Evolutionary conservation across 257 asterid genomes (phyloP), one percentile per base, ranked within the genome.

Genomic region (Mentha longifolia): DNA sequence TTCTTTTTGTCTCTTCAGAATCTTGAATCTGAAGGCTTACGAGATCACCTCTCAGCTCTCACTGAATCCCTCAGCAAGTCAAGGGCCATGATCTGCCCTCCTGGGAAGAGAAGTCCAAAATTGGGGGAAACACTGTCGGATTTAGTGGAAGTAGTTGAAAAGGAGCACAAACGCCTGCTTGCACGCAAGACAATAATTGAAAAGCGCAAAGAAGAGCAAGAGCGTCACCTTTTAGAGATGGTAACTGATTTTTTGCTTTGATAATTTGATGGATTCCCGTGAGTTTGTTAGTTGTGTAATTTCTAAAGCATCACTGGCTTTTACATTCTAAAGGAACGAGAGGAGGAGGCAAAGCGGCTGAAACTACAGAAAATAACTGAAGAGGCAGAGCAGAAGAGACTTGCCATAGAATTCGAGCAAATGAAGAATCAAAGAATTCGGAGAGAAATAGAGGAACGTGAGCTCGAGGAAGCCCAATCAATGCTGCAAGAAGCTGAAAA

Each of bases 201-300:
- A 80, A 92, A 89, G 69, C 97, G 98, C 79, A 94, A 94, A 85
- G 98, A 94, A 85, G 97, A 94, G 54, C 98, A 94, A 75, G 98
- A 94, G 69, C 92, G 92, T 4, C 90, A 86, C 35, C 95, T 94
- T 65, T 76, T 94, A 67, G 97, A 91, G 82, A 89, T 82, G 97
- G 98, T 85, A 86, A 57, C 12, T 60, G 37, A 50, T 28, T 45
- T 33, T 45, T 50, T 1, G 3, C 61, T 43, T 71, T 16, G 65
- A 64, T 15, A 59, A 37, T 13, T 20, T 16, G 51, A 49, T 76
- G 65, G 49, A 10, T 41, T 55, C 12, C 52, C 28, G 30, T 19
- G 57, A 8, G 13, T 37, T 50, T 7, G 25, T 50, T 50, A 49
- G 61, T 12, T 55, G 17, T 11, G 11, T 17, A 15, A 8, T 28